Evolutionary conservation across 2,329 filamentous ascomycete genomes (phyloP).

Genomic region (Blumeria graminis): DNA sequence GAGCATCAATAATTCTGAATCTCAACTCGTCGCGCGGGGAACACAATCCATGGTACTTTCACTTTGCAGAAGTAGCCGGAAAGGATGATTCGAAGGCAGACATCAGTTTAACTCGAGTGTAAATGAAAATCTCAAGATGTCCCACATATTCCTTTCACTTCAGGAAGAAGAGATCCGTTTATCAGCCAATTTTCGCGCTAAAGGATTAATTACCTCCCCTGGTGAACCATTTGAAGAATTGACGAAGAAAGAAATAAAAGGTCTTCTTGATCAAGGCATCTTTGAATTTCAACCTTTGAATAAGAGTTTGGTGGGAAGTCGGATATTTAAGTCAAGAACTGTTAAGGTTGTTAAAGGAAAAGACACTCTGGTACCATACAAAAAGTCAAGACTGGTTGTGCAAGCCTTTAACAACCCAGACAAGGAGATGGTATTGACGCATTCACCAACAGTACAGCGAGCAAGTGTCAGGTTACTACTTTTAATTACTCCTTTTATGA

Average conservation of each 20-base stretch:
- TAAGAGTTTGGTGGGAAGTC: neutral
- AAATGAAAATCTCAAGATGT: neutral
- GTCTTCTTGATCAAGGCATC: neutral
- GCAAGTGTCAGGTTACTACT: neutral
- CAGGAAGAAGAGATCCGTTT: neutral
- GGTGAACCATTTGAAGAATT: neutral
- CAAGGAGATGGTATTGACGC: neutral
- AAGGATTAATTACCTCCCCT: neutral
- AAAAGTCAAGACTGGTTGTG: neutral
- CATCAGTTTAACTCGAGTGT: neutral
- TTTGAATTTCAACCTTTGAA: neutral
- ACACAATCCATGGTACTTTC: no score
- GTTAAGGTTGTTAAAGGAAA: neutral
- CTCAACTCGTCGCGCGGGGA: no score
- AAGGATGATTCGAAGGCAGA: neutral
- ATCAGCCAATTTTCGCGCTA: neutral
- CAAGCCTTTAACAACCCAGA: neutral
- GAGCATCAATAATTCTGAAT: no score
- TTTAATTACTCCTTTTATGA: neutral
- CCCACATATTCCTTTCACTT: neutral
- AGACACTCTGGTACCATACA: neutral
- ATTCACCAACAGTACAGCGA: neutral
- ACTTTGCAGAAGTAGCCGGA: no score
- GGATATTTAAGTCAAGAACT: neutral
- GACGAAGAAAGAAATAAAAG: neutral